Conservation (phyloP, 305 asterid genomes). For the Plantago rigida region DNA sequence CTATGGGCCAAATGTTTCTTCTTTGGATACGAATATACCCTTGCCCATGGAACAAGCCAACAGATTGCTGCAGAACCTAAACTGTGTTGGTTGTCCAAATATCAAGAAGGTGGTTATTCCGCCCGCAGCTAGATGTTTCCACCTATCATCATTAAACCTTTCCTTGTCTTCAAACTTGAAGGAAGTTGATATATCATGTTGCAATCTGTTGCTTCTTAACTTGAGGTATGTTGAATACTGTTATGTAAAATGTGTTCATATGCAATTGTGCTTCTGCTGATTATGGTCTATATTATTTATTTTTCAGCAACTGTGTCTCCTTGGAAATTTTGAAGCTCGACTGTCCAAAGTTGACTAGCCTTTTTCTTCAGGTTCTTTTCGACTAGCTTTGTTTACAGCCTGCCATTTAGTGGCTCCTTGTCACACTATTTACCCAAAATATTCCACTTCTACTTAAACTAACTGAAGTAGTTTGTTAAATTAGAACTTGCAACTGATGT, state of each 20-base stretch:
- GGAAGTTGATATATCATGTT: constrained; percentile 83
- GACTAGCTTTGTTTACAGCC: not conserved
- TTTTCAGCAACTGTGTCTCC: constrained; percentile 71
- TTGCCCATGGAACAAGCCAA: constrained; percentile 32
- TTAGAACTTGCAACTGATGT: too few species aligned
- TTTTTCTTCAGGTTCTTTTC: constrained; percentile 83
- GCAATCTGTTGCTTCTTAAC: constrained; percentile 69
- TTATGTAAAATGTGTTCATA: not conserved
- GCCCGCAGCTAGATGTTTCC: constrained; percentile 59
- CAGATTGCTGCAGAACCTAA: constrained; percentile 71
- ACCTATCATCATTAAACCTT: constrained; percentile 72
- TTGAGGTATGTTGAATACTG: constrained; percentile 55
- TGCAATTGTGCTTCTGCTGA: constrained; percentile 2
- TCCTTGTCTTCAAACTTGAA: constrained; percentile 77
- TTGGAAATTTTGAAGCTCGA: constrained; percentile 81
- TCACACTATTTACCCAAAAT: too few species aligned
- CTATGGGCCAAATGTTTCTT: constrained; percentile 20
- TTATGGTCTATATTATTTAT: constrained; percentile 13
- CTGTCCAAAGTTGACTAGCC: constrained; percentile 84
- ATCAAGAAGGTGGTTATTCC: constrained; percentile 85
- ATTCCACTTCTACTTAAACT: too few species aligned
- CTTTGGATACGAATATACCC: constrained; percentile 27
- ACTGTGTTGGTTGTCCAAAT: constrained; percentile 91
- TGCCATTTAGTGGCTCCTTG: too few species aligned
- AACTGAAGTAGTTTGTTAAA: too few species aligned